Evolutionary conservation across 345 rosid species (phyloP), one percentile per base, ranked within the genome.

Genomic region (Syzygium oleosum): DNA sequence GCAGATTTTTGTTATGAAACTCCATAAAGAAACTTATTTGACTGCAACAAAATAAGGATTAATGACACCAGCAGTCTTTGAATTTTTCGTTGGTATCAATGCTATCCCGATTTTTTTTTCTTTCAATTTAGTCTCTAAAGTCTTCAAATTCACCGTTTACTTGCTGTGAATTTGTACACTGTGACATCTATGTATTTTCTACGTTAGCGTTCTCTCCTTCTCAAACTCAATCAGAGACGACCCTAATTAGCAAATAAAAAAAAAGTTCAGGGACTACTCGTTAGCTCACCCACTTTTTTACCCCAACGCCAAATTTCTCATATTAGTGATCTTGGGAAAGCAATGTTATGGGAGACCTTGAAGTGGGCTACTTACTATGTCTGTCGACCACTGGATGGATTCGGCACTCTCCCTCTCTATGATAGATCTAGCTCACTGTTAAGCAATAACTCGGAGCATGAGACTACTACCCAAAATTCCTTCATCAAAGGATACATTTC

Each of bases 301-400:
- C 46, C 46, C 46, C 46, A 43, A 43, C 46, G 7, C 7, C 46
- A 43, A 43, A 43, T 43, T 43, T 6, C 46, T 43, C 46, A 43
- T 43, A 43, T 43, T 43, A 59, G 65, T 4, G 63, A 58, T 58
- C 29, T 23, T 58, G 63, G 63, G 63, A 58, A 58, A 58, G 63
- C 63, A 25, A 58, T 58, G 63, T 58, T 27, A 59, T 27, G 65
- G 65, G 65, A 27, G 65, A 59, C 31, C 65, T 59, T 27, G 65
- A 59, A 59, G 65, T 59, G 65, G 65, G 27, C 27, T 59, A 59
- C 94, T 93, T 87, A 95, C 94, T 9, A 90, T 89, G 73, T 94
- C 90, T 65, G 91, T 53, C 51, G 94, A 91, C 94, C 93, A 95
- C 49, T 87, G 59, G 63, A 92, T 83, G 23, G 96, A 93, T 90